These are phyloP conservation scores for Tanacetum coccineum DNA, from an alignment of 129 eudicot species.

Conservation along the genomic window DNA sequence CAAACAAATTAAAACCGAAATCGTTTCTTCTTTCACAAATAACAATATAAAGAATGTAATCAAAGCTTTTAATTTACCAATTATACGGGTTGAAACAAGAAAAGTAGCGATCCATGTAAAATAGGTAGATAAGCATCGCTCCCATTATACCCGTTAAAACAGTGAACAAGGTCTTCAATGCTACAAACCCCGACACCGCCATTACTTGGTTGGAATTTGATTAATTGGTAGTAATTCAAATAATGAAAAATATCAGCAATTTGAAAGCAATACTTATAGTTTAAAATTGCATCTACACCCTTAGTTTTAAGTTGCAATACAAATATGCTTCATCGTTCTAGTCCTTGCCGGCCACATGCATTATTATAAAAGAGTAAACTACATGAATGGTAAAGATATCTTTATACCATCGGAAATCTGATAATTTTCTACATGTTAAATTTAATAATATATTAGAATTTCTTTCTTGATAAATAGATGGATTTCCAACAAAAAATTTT, in stretches of 20 bases:
- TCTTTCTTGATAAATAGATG: background rate
- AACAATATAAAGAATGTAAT: no score
- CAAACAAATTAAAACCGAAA: background rate
- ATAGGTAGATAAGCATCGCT: background rate
- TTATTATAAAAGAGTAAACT: no score
- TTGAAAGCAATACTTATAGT: no score
- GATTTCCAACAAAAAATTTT: background rate
- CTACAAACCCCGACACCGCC: background rate
- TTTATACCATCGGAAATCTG: no score
- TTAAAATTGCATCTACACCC: no score
- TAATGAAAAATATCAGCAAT: background rate
- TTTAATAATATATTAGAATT: background rate
- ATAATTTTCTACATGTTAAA: no score
- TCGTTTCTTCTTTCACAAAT: no score
- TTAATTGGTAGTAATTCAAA: background rate
- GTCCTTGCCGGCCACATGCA: no score
- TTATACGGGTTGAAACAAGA: background rate
- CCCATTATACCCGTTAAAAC: background rate
- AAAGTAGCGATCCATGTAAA: background rate
- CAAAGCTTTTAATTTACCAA: background rate
- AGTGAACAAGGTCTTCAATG: constrained; percentile 1
- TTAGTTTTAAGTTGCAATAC: no score
- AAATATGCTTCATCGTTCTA: no score
- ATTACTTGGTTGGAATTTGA: no score
- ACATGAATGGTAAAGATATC: no score